phyloP scores from a whole-genome alignment of 2,329 filamentous ascomycete species.

The Neoarthrinium moseri region DNA sequence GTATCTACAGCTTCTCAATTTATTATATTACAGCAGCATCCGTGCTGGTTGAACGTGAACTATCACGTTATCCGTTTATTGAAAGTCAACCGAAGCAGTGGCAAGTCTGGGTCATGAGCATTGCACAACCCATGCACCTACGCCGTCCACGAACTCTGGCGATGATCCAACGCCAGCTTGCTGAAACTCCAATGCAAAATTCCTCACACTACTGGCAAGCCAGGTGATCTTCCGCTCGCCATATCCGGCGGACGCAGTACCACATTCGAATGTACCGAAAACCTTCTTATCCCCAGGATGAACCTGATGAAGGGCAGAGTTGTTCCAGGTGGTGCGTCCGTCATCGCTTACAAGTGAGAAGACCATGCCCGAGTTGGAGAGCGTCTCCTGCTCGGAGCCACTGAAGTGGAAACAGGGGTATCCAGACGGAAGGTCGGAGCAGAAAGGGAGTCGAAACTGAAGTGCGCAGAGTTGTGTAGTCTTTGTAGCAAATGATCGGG shows the following conservation, averaged over 20 bases:
- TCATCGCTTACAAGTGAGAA: constrained; percentile 18
- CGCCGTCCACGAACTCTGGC: constrained; percentile 24
- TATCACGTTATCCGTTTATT: no score
- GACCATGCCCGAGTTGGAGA: constrained; percentile 26
- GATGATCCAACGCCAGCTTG: constrained; percentile 26
- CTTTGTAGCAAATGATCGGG: constrained; percentile 16
- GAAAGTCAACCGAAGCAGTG: no score
- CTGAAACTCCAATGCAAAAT: constrained; percentile 26
- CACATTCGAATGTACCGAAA: constrained; percentile 28
- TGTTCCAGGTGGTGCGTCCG: constrained; percentile 20
- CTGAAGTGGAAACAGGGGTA: constrained; percentile 31
- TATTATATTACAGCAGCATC: no score
- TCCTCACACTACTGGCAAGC: constrained; percentile 23
- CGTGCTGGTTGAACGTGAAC: no score
- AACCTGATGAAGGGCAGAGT: constrained; percentile 25
- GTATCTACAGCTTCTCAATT: no score
- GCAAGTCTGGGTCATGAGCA: no score
- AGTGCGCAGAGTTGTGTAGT: constrained; percentile 22
- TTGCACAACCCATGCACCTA: constrained; percentile 26
- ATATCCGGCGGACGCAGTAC: constrained; percentile 8
- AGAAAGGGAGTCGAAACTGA: constrained; percentile 30
- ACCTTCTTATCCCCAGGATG: constrained; percentile 23
- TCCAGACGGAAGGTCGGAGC: constrained; percentile 23
- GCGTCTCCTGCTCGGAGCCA: constrained; percentile 27
- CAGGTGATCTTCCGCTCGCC: constrained; percentile 21